Conservation (phyloP, 1,284 basidiomycete species). For the Ceratobasidium papillatum region DNA sequence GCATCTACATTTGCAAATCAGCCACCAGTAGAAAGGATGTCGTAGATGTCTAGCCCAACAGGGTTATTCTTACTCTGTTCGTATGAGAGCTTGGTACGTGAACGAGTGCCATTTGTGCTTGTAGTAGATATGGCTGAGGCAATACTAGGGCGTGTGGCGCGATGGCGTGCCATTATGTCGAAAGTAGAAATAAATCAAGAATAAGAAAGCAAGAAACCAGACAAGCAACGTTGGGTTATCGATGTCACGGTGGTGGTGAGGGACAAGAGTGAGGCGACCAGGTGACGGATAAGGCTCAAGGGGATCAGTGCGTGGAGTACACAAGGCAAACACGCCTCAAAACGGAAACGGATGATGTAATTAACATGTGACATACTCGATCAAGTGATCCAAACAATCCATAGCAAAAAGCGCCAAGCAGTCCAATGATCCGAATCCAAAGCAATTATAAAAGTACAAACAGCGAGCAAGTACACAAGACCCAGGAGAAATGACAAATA, state of each 20-base stretch:
- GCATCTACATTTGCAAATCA: constrained; percentile 19
- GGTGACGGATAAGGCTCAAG: constrained; percentile 27
- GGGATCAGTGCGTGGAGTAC: constrained; percentile 35
- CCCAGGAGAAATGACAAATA: neutral
- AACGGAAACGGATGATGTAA: constrained; percentile 17
- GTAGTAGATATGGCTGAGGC: constrained; percentile 26
- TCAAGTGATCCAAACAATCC: neutral
- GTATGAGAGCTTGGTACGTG: constrained; percentile 26
- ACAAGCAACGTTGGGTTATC: neutral
- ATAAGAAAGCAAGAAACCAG: constrained; percentile 2
- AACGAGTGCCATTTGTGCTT: constrained; percentile 31
- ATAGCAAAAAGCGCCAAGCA: neutral
- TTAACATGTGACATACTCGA: constrained; percentile 14
- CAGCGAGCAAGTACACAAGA: neutral
- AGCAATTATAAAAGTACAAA: constrained; percentile 7
- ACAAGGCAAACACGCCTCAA: constrained; percentile 17
- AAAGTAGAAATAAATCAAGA: constrained; percentile 28
- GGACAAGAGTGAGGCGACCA: constrained; percentile 5
- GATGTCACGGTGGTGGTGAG: constrained; percentile 18
- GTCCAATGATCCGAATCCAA: neutral
- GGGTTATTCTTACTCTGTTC: constrained; percentile 27
- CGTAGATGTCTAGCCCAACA: neutral
- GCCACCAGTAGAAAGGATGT: neutral
- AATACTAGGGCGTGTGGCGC: constrained; percentile 28
- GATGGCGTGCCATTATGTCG: constrained; percentile 28